Evolutionary conservation across 2,329 filamentous ascomycete species (phyloP).

Genomic region (Cladosporium colombiae): DNA sequence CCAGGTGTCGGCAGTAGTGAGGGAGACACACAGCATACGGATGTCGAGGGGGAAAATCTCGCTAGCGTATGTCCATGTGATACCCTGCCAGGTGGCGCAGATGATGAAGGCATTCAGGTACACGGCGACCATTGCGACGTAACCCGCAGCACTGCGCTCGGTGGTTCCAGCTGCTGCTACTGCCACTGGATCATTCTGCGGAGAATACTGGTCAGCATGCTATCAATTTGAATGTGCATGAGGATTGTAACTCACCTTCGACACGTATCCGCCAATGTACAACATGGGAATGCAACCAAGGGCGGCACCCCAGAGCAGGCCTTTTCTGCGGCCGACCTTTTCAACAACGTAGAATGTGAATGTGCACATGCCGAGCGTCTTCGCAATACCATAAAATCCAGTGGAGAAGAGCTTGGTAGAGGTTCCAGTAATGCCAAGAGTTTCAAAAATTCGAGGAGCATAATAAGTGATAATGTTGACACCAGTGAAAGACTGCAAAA

Average conservation of each 20-base stretch:
- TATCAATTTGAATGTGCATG: background rate
- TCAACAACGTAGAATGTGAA: slow-evolving; percentile 45
- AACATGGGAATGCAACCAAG: slow-evolving; percentile 52
- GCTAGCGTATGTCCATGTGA: slow-evolving; percentile 43
- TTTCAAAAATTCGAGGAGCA: slow-evolving; percentile 42
- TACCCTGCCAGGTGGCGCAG: slow-evolving; percentile 46
- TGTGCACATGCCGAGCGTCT: slow-evolving; percentile 41
- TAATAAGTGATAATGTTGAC: slow-evolving; percentile 25
- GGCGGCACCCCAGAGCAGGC: slow-evolving; percentile 51
- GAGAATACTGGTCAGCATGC: background rate
- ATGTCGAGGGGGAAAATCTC: slow-evolving; percentile 52
- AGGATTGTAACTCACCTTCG: slow-evolving; percentile 32
- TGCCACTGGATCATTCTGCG: slow-evolving; percentile 49
- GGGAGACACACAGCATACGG: slow-evolving; percentile 42
- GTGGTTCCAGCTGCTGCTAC: slow-evolving; percentile 48
- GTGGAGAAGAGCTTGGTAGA: slow-evolving; percentile 49
- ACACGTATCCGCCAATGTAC: slow-evolving; percentile 54
- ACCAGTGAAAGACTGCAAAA: slow-evolving; percentile 40
- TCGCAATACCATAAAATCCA: slow-evolving; percentile 52
- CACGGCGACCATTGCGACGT: slow-evolving; percentile 56
- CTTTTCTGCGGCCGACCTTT: slow-evolving; percentile 43
- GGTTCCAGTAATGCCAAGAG: slow-evolving; percentile 48
- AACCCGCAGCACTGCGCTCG: slow-evolving; percentile 50
- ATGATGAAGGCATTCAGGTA: slow-evolving; percentile 59
- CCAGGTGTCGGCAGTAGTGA: slow-evolving; percentile 43